A percentile compares a stretch with the other conserved stretches of the same genome.
Evolutionary conservation across 495 filamentous ascomycete species (phyloP).

Genomic region (Aspergillus diversus): DNA sequence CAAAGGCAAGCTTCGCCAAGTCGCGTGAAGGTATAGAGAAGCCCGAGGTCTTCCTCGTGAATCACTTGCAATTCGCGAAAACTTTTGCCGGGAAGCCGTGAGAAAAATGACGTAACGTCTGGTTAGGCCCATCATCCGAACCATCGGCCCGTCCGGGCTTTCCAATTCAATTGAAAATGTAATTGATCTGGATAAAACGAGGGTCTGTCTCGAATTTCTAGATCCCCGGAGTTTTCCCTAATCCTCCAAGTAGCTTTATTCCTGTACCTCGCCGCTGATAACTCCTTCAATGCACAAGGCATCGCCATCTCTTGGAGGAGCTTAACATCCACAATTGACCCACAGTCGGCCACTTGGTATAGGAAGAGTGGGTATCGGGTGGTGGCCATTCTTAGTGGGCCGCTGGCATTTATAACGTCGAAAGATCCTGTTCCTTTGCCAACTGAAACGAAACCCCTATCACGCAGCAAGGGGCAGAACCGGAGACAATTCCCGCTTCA

Average conservation of each 20-base stretch:
- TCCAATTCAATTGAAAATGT: neutral
- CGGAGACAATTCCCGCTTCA: constrained; percentile 6
- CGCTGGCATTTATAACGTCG: constrained; percentile 44
- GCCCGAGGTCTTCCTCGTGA: neutral
- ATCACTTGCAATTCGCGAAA: neutral
- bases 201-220: neutral
- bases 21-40: too few relatives aligned
- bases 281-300: neutral
- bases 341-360: constrained; percentile 40
- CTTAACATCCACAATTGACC: constrained; percentile 44
- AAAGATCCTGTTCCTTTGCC: constrained; percentile 25
- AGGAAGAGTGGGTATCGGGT: constrained; percentile 39
- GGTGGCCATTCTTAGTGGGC: constrained; percentile 34
- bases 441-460: neutral
- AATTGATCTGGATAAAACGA: neutral
- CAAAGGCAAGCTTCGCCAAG: neutral
- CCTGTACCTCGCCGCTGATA: neutral
- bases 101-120: constrained; percentile 31
- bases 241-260: neutral
- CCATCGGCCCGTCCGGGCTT: constrained; percentile 1
- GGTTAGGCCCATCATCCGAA: neutral
- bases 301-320: constrained; percentile 27
- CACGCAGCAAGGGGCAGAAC: constrained; percentile 6
- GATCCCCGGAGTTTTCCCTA: neutral
- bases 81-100: constrained; percentile 29